phyloP scores from a whole-genome alignment of 768 basidiomycete species.

The Calocera viscosa region DNA sequence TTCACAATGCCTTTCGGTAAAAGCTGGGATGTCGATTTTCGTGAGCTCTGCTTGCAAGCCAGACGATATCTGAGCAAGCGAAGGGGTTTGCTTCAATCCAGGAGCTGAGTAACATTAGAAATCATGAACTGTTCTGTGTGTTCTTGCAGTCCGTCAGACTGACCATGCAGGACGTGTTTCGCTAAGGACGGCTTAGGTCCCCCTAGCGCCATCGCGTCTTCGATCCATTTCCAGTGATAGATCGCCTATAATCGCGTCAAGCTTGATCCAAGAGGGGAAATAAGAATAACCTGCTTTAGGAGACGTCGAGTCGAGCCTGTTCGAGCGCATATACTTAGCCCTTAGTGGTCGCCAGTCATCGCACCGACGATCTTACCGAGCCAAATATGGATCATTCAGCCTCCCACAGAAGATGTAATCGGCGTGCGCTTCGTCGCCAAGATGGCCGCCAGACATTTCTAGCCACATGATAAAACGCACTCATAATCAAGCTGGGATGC shows the following conservation, averaged over 20 bases:
- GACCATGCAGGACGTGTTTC: background rate
- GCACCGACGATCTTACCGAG: background rate
- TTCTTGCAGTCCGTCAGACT: background rate
- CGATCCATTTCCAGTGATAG: background rate
- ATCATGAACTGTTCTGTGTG: too few relatives aligned
- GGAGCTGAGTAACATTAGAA: too few relatives aligned
- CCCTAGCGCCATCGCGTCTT: background rate
- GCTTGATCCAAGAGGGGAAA: background rate
- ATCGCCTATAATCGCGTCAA: background rate
- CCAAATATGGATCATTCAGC: background rate
- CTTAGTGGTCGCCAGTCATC: background rate
- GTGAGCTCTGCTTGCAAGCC: too few relatives aligned
- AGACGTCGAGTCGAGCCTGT: background rate
- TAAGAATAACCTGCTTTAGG: background rate
- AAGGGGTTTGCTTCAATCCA: too few relatives aligned
- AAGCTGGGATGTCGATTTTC: too few relatives aligned
- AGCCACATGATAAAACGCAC: background rate
- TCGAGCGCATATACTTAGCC: background rate
- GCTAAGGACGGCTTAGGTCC: background rate
- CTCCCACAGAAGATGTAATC: background rate
- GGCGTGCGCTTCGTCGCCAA: background rate
- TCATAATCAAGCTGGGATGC: background rate
- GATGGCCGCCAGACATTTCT: background rate
- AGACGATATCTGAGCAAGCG: too few relatives aligned
- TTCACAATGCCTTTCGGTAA: too few relatives aligned